These are phyloP conservation scores for Aspergillus sergii DNA, from an alignment of 2,329 filamentous ascomycete genomes.

Conservation along the genomic window DNA sequence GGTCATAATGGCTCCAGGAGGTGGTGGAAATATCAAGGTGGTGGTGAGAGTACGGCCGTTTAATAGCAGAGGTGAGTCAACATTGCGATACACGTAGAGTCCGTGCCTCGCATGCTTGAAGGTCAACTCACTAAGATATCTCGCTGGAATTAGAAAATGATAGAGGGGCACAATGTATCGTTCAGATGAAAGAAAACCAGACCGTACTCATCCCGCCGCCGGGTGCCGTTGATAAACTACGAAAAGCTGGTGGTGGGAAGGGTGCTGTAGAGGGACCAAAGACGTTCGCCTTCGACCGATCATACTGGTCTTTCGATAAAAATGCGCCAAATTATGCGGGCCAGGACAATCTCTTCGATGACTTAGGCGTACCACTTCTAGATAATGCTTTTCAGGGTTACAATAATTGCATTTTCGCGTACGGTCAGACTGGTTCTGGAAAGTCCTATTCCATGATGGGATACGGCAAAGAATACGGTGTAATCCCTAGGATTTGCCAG, in stretches of 20 bases:
- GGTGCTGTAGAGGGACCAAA: slow-evolving; percentile 70
- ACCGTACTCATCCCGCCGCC: slow-evolving; percentile 79
- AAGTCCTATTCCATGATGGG: slow-evolving; percentile 99
- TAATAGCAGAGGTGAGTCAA: slow-evolving; percentile 78
- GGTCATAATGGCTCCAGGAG: slow-evolving; percentile 65
- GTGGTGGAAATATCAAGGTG: slow-evolving; percentile 98
- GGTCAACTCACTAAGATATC: slow-evolving; percentile 12
- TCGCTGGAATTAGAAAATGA: slow-evolving; percentile 69
- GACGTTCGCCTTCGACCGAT: slow-evolving; percentile 92
- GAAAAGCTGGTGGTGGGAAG: slow-evolving; percentile 59
- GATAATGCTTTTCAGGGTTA: slow-evolving; percentile 99
- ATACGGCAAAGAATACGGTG: slow-evolving; percentile 91
- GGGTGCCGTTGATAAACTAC: slow-evolving; percentile 55
- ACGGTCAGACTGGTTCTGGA: slow-evolving; percentile 96
- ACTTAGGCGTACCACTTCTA: slow-evolving; percentile 84
- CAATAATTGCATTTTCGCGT: slow-evolving; percentile 99
- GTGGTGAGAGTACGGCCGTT: slow-evolving; percentile 96
- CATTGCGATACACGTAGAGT: neutral
- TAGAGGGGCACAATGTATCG: slow-evolving; percentile 90
- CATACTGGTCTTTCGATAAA: slow-evolving; percentile 97
- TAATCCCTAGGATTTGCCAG: slow-evolving; percentile 95
- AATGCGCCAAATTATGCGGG: slow-evolving; percentile 80
- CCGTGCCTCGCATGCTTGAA: neutral
- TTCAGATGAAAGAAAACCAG: slow-evolving; percentile 93
- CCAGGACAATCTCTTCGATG: slow-evolving; percentile 84